These are phyloP conservation scores for Globisporangium uncinulatum DNA, from an alignment of 352 stramenopile genomes.

Conservation along the genomic window DNA sequence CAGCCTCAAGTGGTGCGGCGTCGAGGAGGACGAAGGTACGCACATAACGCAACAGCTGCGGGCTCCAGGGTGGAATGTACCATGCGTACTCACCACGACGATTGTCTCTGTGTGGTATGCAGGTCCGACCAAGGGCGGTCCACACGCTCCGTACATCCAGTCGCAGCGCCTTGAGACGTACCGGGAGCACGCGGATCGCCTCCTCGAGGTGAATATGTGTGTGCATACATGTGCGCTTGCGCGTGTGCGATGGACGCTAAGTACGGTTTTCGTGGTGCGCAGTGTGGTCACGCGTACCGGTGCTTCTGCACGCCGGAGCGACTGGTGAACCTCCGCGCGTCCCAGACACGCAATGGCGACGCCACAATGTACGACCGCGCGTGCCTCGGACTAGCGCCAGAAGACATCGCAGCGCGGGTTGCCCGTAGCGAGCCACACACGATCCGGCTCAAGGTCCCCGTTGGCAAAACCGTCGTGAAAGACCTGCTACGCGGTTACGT, in stretches of 20 bases:
- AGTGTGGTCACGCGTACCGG: slow-evolving; percentile 92
- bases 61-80: background rate
- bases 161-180: slow-evolving; percentile 95
- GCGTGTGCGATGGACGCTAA: background rate
- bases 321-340: slow-evolving; percentile 88
- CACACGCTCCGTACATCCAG: slow-evolving; percentile 95
- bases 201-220: slow-evolving; percentile 61
- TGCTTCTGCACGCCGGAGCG: slow-evolving; percentile 97
- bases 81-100: background rate
- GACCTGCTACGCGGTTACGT: slow-evolving; percentile 95
- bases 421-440: slow-evolving; percentile 87
- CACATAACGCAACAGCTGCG: background rate
- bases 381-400: slow-evolving; percentile 90
- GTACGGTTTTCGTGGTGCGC: background rate
- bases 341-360: slow-evolving; percentile 85
- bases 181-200: slow-evolving; percentile 80
- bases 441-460: slow-evolving; percentile 94
- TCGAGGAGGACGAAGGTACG: slow-evolving; percentile 95
- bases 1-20: slow-evolving; percentile 92
- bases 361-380: slow-evolving; percentile 97
- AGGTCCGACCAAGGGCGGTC: slow-evolving; percentile 86
- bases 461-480: slow-evolving; percentile 91
- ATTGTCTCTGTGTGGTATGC: background rate
- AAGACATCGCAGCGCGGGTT: slow-evolving; percentile 86
- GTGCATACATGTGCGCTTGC: background rate